Conservation (phyloP, 257 asterid species). For the Solanum piurae region DNA sequence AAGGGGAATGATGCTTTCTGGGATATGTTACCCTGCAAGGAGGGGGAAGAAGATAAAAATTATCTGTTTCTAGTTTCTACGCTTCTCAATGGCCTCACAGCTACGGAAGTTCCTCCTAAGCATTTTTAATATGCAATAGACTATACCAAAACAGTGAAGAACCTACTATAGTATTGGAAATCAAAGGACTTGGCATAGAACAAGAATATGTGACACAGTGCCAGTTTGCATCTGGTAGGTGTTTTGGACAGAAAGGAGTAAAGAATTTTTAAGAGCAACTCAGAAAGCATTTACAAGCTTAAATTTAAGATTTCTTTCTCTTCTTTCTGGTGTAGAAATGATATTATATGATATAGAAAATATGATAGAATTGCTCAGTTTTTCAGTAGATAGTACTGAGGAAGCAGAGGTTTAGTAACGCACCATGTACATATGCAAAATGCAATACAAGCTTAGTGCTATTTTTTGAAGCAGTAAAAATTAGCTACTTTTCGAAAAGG, state of each 20-base stretch:
- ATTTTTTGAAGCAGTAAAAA: not conserved
- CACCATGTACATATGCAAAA: not conserved
- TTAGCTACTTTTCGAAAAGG: not conserved
- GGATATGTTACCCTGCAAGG: not conserved
- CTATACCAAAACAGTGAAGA: not conserved
- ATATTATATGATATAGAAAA: not conserved
- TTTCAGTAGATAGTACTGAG: not conserved
- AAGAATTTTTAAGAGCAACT: not conserved
- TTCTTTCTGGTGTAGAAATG: not conserved
- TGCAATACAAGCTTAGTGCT: not conserved
- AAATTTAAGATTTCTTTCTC: not conserved
- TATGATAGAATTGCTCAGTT: not conserved
- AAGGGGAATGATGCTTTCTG: not conserved
- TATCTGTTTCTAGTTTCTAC: not conserved
- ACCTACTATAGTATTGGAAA: not conserved
- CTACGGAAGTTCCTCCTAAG: not conserved
- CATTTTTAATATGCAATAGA: not conserved
- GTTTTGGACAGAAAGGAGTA: not conserved
- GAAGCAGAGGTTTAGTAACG: not conserved
- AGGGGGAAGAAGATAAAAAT: not conserved
- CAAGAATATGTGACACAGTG: not conserved
- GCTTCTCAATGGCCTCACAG: not conserved
- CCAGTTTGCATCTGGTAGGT: not conserved
- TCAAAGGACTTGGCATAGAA: not conserved
- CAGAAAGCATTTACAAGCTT: not conserved